Base-by-base conservation (phyloP, 1,284 basidiomycete species). In the Pholiota adiposa region DNA sequence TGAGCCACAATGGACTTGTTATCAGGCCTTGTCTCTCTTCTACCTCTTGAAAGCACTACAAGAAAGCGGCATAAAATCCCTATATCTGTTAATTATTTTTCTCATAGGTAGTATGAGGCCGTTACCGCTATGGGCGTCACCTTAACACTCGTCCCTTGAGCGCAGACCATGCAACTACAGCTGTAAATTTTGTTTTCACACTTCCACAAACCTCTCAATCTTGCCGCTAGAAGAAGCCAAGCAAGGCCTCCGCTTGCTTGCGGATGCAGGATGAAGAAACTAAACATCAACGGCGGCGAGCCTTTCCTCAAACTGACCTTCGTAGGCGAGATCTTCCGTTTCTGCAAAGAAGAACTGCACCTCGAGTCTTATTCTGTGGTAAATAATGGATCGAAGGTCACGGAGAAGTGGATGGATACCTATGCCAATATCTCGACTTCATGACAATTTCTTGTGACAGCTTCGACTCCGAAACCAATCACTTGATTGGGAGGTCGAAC, bases 401-500 rank as follows among this genome's bases (percentile, higher is more conserved):
- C 77, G 0, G 74, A 79, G 57, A 73, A 70, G 53, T 79, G 78
- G 77, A 50, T 79, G 9, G 74, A 77, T 34, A 65, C 59, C 12
- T 78, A 76, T 18, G 77, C 0, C 46, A 67, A 60, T 79, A 75
- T 58, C 67, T 79, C 7, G 78, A 80, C 36, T 66, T 79, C 34
- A 79, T 80, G 69, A 77, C 75, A 0, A 74, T 80, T 0, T 77
- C 76, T 0, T 79, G 77, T 40, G 78, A 80, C 51, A 75, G 73
- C 23, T 79, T 80, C 43, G 71, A 75, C 43, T n/a, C 56, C 0
- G 79, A 79, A 46, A 74, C 72, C 4, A 79, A 79, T 57, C 27
- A 73, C 38, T 66, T 63, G 11, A 70, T 74, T 38, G 77, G 79
- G 5, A 65, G 79, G 19, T 23, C 44, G n/a, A 65, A 65, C 31